These are phyloP conservation scores for Ailanthus altissimus DNA, from an alignment of 345 rosid genomes.

Conservation along the genomic window DNA sequence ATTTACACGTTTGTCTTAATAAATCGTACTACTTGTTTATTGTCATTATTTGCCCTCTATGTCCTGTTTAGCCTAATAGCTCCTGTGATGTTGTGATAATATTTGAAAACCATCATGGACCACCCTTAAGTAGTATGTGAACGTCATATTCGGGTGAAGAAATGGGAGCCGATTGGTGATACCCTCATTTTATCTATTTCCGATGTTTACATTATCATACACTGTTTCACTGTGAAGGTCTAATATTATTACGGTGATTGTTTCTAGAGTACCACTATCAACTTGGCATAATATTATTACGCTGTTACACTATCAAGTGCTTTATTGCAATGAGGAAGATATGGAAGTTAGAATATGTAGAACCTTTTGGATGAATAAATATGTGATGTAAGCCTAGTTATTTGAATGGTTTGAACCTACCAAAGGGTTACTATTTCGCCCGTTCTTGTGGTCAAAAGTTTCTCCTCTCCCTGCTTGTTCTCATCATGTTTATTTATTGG, in stretches of 20 bases:
- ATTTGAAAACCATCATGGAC: not conserved
- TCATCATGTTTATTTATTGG: not conserved
- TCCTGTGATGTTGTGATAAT: not conserved
- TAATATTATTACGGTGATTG: not conserved
- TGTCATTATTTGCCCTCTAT: not conserved
- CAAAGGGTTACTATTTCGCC: not conserved
- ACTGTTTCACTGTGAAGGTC: not conserved
- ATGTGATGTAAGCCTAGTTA: not conserved
- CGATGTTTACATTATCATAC: not conserved
- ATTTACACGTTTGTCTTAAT: not conserved
- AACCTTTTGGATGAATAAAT: not conserved
- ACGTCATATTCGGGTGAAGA: not conserved
- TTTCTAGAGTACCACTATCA: not conserved
- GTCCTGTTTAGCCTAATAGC: not conserved
- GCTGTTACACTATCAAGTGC: not conserved
- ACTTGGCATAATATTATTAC: not conserved
- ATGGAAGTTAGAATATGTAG: not conserved
- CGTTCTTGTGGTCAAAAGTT: not conserved
- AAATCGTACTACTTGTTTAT: slow-evolving; percentile 6
- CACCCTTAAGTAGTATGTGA: not conserved
- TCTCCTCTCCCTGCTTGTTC: not conserved
- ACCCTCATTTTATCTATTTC: not conserved
- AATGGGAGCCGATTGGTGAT: not conserved
- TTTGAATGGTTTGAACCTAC: slow-evolving; percentile 7
- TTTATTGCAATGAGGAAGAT: not conserved